Percentiles rank a stretch among this genome's conserved stretches.
Evolutionary conservation across 768 basidiomycete genomes (phyloP).

Genomic region (Leccinum variicolor): DNA sequence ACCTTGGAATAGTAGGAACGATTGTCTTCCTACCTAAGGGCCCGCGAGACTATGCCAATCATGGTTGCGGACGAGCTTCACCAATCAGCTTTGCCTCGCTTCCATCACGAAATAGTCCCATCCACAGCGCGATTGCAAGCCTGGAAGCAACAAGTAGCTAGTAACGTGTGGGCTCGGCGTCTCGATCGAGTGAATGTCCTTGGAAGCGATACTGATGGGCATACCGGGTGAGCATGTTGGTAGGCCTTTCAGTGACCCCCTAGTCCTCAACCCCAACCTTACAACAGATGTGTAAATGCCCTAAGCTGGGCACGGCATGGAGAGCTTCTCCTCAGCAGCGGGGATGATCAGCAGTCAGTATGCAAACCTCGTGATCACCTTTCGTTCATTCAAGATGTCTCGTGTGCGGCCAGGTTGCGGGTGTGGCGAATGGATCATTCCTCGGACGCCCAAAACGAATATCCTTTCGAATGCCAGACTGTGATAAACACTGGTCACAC

Average conservation of each 20-base stretch:
- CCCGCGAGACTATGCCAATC: neutral
- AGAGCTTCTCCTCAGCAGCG: constrained; percentile 61
- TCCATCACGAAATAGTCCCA: constrained; percentile 3
- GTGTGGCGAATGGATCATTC: constrained; percentile 68
- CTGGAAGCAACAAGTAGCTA: constrained; percentile 22
- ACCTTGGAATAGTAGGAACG: neutral
- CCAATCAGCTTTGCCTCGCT: constrained; percentile 2
- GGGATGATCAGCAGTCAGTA: constrained; percentile 68
- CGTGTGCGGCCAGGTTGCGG: constrained; percentile 48
- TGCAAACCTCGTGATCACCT: neutral
- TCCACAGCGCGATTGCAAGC: constrained; percentile 24
- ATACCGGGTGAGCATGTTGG: constrained; percentile 59
- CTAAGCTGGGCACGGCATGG: constrained; percentile 70
- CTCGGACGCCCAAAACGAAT: constrained; percentile 40
- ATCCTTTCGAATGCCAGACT: constrained; percentile 62
- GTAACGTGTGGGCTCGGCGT: constrained; percentile 26
- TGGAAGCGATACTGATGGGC: constrained; percentile 57
- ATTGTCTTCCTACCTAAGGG: neutral
- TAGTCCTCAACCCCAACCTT: neutral
- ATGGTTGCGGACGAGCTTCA: constrained; percentile 14
- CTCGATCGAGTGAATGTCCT: constrained; percentile 74
- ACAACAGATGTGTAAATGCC: constrained; percentile 71
- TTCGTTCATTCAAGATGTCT: constrained; percentile 2
- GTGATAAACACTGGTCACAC: constrained; percentile 78
- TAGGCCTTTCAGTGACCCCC: neutral